Evolutionary conservation across 78 protist species (phyloP).

Genomic region (Dictyostelium citrinum): DNA sequence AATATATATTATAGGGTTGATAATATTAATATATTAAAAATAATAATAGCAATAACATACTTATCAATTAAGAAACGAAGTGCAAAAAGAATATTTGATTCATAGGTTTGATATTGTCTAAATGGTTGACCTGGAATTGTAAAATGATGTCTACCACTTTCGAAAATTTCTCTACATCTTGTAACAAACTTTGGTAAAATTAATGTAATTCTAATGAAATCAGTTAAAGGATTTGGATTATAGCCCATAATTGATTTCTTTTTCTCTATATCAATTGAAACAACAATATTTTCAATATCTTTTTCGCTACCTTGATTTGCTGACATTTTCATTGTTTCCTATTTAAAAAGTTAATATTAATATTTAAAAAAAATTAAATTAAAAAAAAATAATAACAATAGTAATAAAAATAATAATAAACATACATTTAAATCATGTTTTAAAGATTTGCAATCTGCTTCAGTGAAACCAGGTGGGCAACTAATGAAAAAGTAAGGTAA

Average conservation of each 20-base stretch:
- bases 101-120: conserved; percentile 91
- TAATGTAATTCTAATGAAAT: conserved; percentile 76
- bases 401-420: no score
- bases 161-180: conserved; percentile 54
- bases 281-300: conserved; percentile 26
- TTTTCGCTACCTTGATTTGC: not conserved
- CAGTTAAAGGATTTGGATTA: conserved; percentile 32
- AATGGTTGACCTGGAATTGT: conserved; percentile 8
- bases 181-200: conserved; percentile 84
- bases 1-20: not conserved
- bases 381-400: no score
- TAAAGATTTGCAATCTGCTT: conserved; percentile 45
- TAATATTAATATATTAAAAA: no score
- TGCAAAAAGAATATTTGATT: conserved; percentile 92
- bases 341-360: not conserved
- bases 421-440: conserved; percentile 60
- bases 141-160: conserved; percentile 37
- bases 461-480: conserved; percentile 83
- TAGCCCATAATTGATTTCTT: conserved; percentile 79
- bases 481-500: conserved; percentile 96
- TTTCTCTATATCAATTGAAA: conserved; percentile 65
- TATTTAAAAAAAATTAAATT: not conserved
- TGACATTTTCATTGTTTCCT: conserved; percentile 16
- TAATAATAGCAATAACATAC: no score
- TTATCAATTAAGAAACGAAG: conserved; percentile 98